A percentile compares a stretch with the other conserved stretches of the same genome.
phyloP scores from a whole-genome alignment of 2,329 filamentous ascomycete genomes.

The Nigrospora osmanthi region DNA sequence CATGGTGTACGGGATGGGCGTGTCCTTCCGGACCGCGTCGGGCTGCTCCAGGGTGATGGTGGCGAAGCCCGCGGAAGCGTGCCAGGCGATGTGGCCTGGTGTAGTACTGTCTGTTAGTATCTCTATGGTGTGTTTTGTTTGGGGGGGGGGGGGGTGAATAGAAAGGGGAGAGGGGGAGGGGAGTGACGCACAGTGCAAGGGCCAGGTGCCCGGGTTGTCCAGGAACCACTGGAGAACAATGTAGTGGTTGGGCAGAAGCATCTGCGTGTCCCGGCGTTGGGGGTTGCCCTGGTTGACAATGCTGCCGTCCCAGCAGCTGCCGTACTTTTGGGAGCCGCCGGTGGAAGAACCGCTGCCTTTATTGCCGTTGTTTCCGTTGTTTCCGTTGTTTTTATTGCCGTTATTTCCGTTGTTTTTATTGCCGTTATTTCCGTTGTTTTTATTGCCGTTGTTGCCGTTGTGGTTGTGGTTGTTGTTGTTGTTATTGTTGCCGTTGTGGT shows the following conservation, averaged over 20 bases:
- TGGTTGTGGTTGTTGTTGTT: too few species aligned
- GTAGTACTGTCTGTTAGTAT: too few species aligned
- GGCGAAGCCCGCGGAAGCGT: conserved; percentile 25
- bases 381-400: not conserved
- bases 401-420: not conserved
- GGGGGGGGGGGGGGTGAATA: not conserved
- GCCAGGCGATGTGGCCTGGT: conserved; percentile 25
- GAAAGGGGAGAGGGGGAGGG: not conserved
- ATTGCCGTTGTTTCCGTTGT: not conserved
- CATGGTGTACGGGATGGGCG: conserved; percentile 6
- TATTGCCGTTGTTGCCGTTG: not conserved
- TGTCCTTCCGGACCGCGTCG: conserved; percentile 12
- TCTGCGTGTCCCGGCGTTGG: conserved; percentile 27
- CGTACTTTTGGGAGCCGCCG: not conserved
- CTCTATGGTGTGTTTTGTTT: too few species aligned
- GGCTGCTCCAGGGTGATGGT: conserved; percentile 26
- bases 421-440: not conserved
- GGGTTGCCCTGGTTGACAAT: conserved; percentile 22
- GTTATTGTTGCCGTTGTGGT: not conserved
- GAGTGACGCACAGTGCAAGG: conserved; percentile 17
- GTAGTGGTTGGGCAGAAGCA: conserved; percentile 20
- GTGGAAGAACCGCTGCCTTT: not conserved
- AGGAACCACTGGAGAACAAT: conserved; percentile 23
- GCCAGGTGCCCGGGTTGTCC: conserved; percentile 26
- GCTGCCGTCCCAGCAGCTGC: conserved; percentile 12